phyloP scores from a whole-genome alignment of 345 rosid genomes.

The Kandelia obovata region DNA sequence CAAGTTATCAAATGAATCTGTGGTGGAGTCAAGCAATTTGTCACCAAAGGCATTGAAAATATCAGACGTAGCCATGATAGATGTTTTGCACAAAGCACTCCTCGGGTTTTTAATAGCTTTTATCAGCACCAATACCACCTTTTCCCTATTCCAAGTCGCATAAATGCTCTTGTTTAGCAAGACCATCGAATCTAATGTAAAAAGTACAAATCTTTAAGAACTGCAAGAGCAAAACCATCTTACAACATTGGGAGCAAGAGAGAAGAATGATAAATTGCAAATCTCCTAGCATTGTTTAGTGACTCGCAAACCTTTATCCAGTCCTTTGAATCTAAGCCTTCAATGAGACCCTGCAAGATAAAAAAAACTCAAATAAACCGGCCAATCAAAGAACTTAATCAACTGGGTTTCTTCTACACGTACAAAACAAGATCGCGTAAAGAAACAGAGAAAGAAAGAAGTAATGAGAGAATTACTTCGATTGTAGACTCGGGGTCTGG shows the following conservation, averaged over 20 bases:
- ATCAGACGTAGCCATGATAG: slow-evolving; percentile 85
- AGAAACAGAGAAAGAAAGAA: not conserved
- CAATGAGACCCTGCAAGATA: slow-evolving; percentile 42
- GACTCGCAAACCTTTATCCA: slow-evolving; percentile 62
- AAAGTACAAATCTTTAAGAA: not conserved
- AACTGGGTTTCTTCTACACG: too few species aligned
- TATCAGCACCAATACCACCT: slow-evolving; percentile 57
- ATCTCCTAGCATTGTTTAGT: slow-evolving; percentile 55
- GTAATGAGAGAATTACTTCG: slow-evolving; percentile 29
- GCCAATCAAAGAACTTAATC: not conserved
- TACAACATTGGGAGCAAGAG: slow-evolving; percentile 61
- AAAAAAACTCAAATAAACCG: not conserved
- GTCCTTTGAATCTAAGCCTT: slow-evolving; percentile 70
- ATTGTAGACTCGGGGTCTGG: slow-evolving; percentile 49
- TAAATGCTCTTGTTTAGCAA: not conserved
- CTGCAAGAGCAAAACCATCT: slow-evolving; percentile 13
- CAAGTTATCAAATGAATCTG: slow-evolving; percentile 62
- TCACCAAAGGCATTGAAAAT: slow-evolving; percentile 66
- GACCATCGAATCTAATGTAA: too few species aligned
- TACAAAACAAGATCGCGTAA: too few species aligned
- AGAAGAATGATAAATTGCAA: slow-evolving; percentile 60
- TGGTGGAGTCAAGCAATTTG: slow-evolving; percentile 41
- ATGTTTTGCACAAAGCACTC: slow-evolving; percentile 89
- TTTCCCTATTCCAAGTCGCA: slow-evolving; percentile 45
- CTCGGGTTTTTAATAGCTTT: slow-evolving; percentile 91